Conservation (phyloP, 2,329 filamentous ascomycete species). For the Ophiosphaerella narmari region DNA sequence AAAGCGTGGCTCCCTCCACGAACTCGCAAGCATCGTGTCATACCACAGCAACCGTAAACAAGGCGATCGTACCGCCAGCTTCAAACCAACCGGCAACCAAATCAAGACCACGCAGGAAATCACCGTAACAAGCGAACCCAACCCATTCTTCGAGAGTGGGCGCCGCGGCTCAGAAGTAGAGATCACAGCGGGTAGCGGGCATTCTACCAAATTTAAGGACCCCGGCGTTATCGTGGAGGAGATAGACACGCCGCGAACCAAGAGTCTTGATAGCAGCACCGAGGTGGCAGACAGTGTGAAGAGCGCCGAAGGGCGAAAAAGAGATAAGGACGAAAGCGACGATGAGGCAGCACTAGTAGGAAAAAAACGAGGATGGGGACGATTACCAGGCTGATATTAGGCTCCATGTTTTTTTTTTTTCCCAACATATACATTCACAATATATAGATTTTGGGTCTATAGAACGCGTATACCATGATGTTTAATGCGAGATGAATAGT, state of each 20-base stretch:
- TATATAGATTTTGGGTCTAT: too few relatives aligned
- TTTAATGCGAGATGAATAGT: too few relatives aligned
- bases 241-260: conserved; percentile 8
- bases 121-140: conserved; percentile 28
- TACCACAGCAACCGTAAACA: conserved; percentile 20
- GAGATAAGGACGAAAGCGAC: conserved; percentile 21
- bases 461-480: too few relatives aligned
- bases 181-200: conserved; percentile 4
- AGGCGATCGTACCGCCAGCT: conserved; percentile 19
- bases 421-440: too few relatives aligned
- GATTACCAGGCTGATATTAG: background rate
- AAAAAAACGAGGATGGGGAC: conserved; percentile 12
- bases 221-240: conserved; percentile 16
- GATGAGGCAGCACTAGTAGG: conserved; percentile 29
- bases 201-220: conserved; percentile 2
- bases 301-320: conserved; percentile 19
- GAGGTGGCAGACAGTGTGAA: conserved; percentile 30
- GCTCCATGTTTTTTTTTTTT: too few relatives aligned
- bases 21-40: conserved; percentile 29
- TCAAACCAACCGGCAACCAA: conserved; percentile 30
- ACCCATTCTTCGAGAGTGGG: conserved; percentile 17
- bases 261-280: conserved; percentile 29
- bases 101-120: conserved; percentile 40
- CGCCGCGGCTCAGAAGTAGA: conserved; percentile 13
- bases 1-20: conserved; percentile 22